Conservation (phyloP, 108 stramenopile genomes). For the Nannochloropsis salina region DNA sequence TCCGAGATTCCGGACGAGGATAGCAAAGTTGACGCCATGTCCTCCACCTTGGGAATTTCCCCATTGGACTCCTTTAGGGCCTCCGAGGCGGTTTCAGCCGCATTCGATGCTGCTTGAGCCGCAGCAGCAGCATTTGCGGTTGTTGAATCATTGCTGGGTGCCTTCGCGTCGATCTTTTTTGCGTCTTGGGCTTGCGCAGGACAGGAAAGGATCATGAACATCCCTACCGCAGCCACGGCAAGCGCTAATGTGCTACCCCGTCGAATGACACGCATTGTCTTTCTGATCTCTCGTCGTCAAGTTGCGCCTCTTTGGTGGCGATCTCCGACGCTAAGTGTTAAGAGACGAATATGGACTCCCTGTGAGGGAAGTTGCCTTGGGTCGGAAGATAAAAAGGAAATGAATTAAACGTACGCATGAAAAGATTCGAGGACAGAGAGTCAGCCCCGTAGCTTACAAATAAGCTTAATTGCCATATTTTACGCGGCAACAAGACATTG, state of each 20-base stretch:
- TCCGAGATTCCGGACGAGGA: background rate
- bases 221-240: constrained; percentile 2
- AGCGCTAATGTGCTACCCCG: background rate
- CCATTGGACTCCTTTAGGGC: background rate
- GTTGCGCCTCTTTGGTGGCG: background rate
- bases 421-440: too few relatives aligned
- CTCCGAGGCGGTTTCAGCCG: too few relatives aligned
- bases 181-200: background rate
- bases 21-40: constrained; percentile 5
- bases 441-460: too few relatives aligned
- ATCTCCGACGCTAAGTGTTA: too few relatives aligned
- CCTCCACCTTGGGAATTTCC: background rate
- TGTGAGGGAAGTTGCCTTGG: too few relatives aligned
- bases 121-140: too few relatives aligned
- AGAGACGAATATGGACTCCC: too few relatives aligned
- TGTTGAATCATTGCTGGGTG: background rate
- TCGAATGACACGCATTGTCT: background rate
- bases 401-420: too few relatives aligned
- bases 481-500: too few relatives aligned
- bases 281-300: background rate
- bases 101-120: too few relatives aligned
- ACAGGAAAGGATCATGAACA: background rate
- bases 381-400: too few relatives aligned
- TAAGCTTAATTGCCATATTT: too few relatives aligned
- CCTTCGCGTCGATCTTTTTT: background rate